phyloP scores from a whole-genome alignment of 2,329 filamentous ascomycete species.

The Exophiala bonariae region DNA sequence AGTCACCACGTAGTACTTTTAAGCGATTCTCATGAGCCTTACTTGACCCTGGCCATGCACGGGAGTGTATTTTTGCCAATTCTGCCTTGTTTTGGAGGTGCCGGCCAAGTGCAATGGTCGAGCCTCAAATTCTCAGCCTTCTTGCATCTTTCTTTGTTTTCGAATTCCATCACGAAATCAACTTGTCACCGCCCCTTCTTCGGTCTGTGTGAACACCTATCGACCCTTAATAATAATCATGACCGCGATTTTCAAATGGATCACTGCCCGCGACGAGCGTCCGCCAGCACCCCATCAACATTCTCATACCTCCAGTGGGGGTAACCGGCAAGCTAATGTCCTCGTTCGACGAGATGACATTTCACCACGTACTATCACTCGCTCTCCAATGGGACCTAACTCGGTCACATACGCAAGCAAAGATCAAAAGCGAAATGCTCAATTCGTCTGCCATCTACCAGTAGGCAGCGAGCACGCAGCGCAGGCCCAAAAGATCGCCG shows the following conservation, averaged over 20 bases:
- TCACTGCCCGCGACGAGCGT: background rate
- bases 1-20: no score
- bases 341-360: no score
- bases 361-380: background rate
- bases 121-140: no score
- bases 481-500: slow-evolving; percentile 1
- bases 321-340: background rate
- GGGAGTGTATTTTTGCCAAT: no score
- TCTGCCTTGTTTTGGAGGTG: no score
- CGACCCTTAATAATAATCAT: background rate
- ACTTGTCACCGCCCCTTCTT: no score
- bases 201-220: no score
- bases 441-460: background rate
- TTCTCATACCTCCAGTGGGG: background rate
- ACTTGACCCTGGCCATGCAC: no score
- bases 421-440: background rate
- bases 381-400: background rate
- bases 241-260: background rate
- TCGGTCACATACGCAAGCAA: background rate
- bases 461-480: background rate
- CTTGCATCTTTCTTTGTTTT: no score
- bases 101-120: no score
- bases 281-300: background rate
- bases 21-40: no score
- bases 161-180: no score